Conservation (phyloP, 1,284 basidiomycete species). For the Uromyces viciae-fabae region DNA sequence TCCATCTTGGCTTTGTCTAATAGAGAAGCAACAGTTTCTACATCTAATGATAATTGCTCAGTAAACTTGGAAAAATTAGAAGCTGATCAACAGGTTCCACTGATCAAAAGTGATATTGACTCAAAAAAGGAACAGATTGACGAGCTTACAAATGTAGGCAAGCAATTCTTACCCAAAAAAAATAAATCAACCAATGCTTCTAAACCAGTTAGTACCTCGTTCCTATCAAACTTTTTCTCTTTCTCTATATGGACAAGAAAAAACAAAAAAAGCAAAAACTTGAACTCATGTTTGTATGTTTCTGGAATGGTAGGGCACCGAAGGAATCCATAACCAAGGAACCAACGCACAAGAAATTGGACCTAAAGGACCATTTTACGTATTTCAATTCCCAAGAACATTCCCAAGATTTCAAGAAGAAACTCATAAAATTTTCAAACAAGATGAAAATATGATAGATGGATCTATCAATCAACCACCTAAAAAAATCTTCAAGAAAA, state of each 20-base stretch:
- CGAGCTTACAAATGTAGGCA: conserved; percentile 26
- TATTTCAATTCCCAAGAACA: conserved; percentile 38
- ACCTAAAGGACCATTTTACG: background rate
- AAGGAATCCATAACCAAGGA: background rate
- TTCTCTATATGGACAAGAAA: too few relatives aligned
- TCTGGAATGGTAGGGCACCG: background rate
- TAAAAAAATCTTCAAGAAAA: conserved; percentile 18
- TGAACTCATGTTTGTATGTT: too few relatives aligned
- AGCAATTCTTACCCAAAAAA: conserved; percentile 12
- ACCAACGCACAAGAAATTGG: background rate
- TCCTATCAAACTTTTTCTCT: conserved; percentile 3
- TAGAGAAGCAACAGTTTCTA: too few relatives aligned
- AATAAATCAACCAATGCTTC: background rate
- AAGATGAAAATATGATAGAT: too few relatives aligned
- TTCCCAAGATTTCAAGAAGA: conserved; percentile 31
- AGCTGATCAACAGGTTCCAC: too few relatives aligned
- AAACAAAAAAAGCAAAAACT: too few relatives aligned
- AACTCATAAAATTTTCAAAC: too few relatives aligned
- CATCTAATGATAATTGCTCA: too few relatives aligned
- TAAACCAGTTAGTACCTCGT: conserved; percentile 12
- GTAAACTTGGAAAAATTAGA: too few relatives aligned
- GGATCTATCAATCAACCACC: too few relatives aligned
- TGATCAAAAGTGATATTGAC: conserved; percentile 12
- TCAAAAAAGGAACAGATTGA: conserved; percentile 32
- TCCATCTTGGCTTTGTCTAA: too few relatives aligned